phyloP scores from a whole-genome alignment of 2,329 filamentous ascomycete genomes.

The Huntiella bhutanensis region DNA sequence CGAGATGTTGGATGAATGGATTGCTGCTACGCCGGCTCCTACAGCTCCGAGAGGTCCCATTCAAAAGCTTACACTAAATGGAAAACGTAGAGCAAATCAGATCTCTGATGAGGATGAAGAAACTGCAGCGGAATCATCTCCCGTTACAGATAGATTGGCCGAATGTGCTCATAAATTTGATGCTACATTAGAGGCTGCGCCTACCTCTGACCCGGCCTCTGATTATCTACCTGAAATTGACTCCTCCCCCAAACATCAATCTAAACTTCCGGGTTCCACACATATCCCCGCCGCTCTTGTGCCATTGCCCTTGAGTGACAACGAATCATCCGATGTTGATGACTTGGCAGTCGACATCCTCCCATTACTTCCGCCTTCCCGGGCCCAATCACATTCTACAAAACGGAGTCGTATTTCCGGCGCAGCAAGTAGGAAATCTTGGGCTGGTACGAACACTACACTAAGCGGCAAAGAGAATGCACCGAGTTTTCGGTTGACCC shows the following conservation, averaged over 20 bases:
- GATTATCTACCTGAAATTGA: neutral
- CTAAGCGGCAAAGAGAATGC: neutral
- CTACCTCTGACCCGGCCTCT: neutral
- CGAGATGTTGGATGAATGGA: conserved; percentile 24
- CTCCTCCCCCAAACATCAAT: neutral
- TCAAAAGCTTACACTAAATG: neutral
- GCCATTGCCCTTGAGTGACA: no score
- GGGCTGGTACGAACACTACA: neutral
- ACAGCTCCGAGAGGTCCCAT: neutral
- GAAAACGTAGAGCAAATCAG: neutral
- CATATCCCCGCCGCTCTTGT: neutral
- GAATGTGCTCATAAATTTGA: neutral
- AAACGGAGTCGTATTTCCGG: no score
- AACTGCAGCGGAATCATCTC: no score
- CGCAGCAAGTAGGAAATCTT: neutral
- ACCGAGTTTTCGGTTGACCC: neutral
- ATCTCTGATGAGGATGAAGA: neutral
- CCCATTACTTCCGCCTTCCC: neutral
- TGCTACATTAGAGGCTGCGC: neutral
- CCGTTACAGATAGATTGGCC: neutral
- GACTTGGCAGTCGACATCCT: no score
- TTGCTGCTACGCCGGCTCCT: conserved; percentile 11
- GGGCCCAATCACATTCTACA: neutral
- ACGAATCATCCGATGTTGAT: no score
- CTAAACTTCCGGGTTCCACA: neutral